These are phyloP conservation scores for Symbiodinium natans DNA, from an alignment of 73 alveolate genomes.

Conservation along the genomic window DNA sequence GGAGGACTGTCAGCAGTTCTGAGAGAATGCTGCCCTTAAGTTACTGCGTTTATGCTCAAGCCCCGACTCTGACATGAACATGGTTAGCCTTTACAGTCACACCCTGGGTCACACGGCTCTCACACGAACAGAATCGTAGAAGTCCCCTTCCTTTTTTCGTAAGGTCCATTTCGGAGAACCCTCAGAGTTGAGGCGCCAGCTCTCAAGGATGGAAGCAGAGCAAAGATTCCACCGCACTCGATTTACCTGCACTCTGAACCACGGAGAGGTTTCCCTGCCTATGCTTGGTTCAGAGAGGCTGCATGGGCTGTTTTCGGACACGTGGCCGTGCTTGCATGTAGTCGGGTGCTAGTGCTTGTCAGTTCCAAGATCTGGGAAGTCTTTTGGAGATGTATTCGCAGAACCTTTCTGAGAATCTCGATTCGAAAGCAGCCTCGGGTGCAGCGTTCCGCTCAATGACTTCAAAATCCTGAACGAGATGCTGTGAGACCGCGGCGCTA, in stretches of 20 bases:
- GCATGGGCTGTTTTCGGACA: background rate
- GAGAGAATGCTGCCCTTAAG: background rate
- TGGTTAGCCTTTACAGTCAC: too few relatives aligned
- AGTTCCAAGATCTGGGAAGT: too few relatives aligned
- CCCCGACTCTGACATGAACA: slow-evolving; percentile 7
- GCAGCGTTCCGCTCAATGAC: background rate
- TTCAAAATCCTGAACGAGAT: background rate
- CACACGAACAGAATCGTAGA: background rate
- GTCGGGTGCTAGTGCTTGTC: too few relatives aligned
- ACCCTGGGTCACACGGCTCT: background rate
- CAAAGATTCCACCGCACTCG: background rate
- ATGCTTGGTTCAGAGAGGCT: background rate
- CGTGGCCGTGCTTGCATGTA: background rate
- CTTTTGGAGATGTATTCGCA: background rate
- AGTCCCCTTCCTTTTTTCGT: too few relatives aligned
- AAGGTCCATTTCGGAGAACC: background rate
- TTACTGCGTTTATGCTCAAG: background rate
- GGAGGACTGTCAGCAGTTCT: background rate
- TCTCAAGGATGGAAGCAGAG: background rate
- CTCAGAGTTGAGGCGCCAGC: background rate
- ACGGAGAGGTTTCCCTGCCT: too few relatives aligned
- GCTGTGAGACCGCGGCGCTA: background rate
- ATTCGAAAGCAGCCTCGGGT: background rate
- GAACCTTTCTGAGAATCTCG: background rate
- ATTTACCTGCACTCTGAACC: background rate